These are phyloP conservation scores for Pseudogymnoascus verrucosus DNA, from an alignment of 2,329 filamentous ascomycete genomes.

Conservation along the genomic window DNA sequence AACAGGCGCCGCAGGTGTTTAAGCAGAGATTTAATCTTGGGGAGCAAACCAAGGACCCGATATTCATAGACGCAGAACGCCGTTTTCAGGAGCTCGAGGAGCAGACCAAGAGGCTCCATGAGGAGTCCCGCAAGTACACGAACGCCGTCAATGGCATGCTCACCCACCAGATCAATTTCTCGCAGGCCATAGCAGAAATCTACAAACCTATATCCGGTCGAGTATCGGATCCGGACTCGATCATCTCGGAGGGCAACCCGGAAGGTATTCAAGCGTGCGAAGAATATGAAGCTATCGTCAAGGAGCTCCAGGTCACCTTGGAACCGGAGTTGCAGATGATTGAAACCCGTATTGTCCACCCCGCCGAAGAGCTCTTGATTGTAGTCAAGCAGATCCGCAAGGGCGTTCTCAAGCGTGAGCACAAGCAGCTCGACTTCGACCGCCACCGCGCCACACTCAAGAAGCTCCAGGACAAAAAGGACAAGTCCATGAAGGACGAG, in stretches of 20 bases:
- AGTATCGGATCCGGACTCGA: constrained; percentile 82
- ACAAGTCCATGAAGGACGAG: constrained; percentile 91
- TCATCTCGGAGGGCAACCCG: constrained; percentile 74
- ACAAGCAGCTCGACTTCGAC: constrained; percentile 96
- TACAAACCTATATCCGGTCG: constrained; percentile 98
- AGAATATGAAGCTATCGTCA: constrained; percentile 87
- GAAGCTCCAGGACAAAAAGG: constrained; percentile 96
- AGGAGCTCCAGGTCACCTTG: constrained; percentile 80
- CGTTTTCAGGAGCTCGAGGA: constrained; percentile 89
- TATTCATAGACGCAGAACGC: constrained; percentile 91
- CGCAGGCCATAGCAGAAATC: constrained; percentile 87
- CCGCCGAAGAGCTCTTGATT: constrained; percentile 85
- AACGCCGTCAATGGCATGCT: constrained; percentile 98
- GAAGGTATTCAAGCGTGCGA: constrained; percentile 94
- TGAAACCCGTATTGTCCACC: constrained; percentile 79
- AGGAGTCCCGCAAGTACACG: constrained; percentile 96
- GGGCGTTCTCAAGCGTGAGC: constrained; percentile 78
- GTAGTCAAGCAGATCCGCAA: constrained; percentile 96
- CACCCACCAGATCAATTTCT: constrained; percentile 95
- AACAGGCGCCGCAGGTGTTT: constrained; percentile 78
- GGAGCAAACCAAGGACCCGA: constrained; percentile 87
- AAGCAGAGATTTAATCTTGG: constrained; percentile 91
- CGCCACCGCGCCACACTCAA: constrained; percentile 75
- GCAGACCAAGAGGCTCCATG: constrained; percentile 94
- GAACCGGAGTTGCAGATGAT: constrained; percentile 97